Evolutionary conservation across 1,139 yeast genomes (phyloP).

Genomic region (Hanseniaspora gamundiae): DNA sequence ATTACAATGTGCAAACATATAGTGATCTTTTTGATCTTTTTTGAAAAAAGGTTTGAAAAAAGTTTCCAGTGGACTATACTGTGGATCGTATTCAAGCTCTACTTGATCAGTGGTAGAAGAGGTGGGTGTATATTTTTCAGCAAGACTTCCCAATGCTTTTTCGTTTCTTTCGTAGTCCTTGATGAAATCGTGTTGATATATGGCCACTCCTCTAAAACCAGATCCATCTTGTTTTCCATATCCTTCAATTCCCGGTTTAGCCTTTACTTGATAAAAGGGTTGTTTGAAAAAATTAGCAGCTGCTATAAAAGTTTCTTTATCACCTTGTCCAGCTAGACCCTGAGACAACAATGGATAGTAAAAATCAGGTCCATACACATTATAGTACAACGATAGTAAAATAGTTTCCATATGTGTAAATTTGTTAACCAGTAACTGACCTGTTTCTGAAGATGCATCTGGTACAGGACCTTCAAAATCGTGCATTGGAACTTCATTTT

Average conservation of each 20-base stretch:
- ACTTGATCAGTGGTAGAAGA: too few relatives aligned
- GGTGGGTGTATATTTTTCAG: constrained; percentile 10
- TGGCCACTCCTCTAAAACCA: constrained; percentile 24
- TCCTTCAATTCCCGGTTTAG: constrained; percentile 22
- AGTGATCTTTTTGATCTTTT: not conserved
- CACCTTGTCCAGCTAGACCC: constrained; percentile 84
- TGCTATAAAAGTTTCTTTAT: constrained; percentile 78
- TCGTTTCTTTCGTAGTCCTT: constrained; percentile 18
- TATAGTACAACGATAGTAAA: constrained; percentile 62
- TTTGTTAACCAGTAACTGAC: constrained; percentile 65
- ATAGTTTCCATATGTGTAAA: constrained; percentile 51
- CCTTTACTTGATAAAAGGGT: constrained; percentile 57
- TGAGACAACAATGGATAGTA: constrained; percentile 79
- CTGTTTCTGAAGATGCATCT: constrained; percentile 73
- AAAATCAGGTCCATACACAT: constrained; percentile 64
- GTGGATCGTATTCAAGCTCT: constrained; percentile 12
- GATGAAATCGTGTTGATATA: constrained; percentile 23
- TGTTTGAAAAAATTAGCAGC: constrained; percentile 56
- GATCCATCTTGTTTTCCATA: constrained; percentile 14
- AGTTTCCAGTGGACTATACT: constrained; percentile 14
- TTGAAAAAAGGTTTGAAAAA: constrained; percentile 16
- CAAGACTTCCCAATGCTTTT: constrained; percentile 13
- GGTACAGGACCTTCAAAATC: constrained; percentile 64
- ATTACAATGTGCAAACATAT: constrained; percentile 1
- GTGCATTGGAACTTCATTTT: constrained; percentile 42